phyloP scores from a whole-genome alignment of 345 rosid species.

The Orychophragmus violaceus region DNA sequence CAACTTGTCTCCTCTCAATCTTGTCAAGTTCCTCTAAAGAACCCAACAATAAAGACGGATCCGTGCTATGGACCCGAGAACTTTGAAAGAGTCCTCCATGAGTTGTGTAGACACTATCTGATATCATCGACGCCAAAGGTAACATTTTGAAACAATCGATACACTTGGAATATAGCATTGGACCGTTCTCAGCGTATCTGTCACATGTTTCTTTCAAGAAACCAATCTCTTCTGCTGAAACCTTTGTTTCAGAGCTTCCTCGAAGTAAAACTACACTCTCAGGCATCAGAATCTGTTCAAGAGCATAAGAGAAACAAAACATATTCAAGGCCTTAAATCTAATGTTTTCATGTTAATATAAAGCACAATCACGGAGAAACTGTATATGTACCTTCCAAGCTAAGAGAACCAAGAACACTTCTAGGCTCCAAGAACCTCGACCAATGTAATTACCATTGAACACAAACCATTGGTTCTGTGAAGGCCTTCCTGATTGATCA shows the following conservation, averaged over 20 bases:
- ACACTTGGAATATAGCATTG: conserved; percentile 29
- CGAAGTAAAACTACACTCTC: conserved; percentile 35
- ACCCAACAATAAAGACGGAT: conserved; percentile 40
- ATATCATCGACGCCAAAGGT: conserved; percentile 40
- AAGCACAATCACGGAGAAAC: not conserved
- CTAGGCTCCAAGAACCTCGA: conserved; percentile 40
- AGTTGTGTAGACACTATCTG: conserved; percentile 33
- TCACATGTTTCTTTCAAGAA: conserved; percentile 36
- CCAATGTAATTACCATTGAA: conserved; percentile 42
- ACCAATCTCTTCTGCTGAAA: conserved; percentile 29
- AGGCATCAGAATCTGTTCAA: conserved; percentile 44
- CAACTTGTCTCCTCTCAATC: conserved; percentile 34
- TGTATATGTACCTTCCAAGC: conserved; percentile 45
- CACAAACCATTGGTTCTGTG: conserved; percentile 30
- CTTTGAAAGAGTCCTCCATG: conserved; percentile 48
- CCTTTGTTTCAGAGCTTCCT: conserved; percentile 44
- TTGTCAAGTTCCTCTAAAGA: conserved; percentile 34
- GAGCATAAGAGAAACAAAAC: not conserved
- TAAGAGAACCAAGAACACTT: conserved; percentile 40
- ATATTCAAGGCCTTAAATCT: not conserved
- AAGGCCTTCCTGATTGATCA: conserved; percentile 40
- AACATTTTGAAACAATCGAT: conserved; percentile 31
- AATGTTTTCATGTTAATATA: not conserved
- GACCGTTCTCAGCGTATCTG: conserved; percentile 34
- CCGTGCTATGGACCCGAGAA: conserved; percentile 2